Conservation (phyloP, 78 protist species). For the Mantamonas sphyraenae region DNA sequence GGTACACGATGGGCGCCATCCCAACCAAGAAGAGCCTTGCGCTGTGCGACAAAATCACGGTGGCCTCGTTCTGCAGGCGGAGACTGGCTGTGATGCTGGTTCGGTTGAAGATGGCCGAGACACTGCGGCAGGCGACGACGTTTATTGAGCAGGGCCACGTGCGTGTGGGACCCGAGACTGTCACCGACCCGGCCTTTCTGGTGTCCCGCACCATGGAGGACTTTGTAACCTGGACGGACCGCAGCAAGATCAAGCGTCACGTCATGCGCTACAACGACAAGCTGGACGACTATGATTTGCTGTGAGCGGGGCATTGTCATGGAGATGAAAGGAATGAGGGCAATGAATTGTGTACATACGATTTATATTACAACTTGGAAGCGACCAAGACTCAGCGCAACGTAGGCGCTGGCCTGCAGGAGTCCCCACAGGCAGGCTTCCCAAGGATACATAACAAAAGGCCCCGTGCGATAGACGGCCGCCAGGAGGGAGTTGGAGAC, state of each 20-base stretch:
- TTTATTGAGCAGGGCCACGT: constrained; percentile 26
- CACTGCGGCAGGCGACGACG: constrained; percentile 42
- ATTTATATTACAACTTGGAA: too few relatives aligned
- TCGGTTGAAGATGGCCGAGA: constrained; percentile 55
- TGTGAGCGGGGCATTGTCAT: too few relatives aligned
- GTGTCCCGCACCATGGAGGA: constrained; percentile 81
- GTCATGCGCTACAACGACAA: constrained; percentile 66
- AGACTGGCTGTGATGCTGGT: constrained; percentile 73
- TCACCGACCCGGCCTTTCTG: constrained; percentile 82
- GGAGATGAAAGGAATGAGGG: too few relatives aligned
- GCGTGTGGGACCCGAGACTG: constrained; percentile 66
- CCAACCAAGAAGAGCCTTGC: constrained; percentile 6
- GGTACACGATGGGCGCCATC: constrained; percentile 33
- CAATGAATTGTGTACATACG: too few relatives aligned
- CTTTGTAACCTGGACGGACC: constrained; percentile 81
- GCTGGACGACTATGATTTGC: constrained; percentile 48
- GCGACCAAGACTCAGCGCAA: too few relatives aligned
- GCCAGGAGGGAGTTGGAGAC: too few relatives aligned
- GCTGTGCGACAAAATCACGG: constrained; percentile 1
- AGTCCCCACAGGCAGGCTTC: too few relatives aligned
- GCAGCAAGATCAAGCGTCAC: constrained; percentile 54
- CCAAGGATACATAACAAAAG: too few relatives aligned
- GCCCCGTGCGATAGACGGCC: too few relatives aligned
- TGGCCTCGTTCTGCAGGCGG: constrained; percentile 51
- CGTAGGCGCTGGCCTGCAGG: too few relatives aligned